Conservation (phyloP, 163 green algal genomes). For the Scenedesmus sp. region DNA sequence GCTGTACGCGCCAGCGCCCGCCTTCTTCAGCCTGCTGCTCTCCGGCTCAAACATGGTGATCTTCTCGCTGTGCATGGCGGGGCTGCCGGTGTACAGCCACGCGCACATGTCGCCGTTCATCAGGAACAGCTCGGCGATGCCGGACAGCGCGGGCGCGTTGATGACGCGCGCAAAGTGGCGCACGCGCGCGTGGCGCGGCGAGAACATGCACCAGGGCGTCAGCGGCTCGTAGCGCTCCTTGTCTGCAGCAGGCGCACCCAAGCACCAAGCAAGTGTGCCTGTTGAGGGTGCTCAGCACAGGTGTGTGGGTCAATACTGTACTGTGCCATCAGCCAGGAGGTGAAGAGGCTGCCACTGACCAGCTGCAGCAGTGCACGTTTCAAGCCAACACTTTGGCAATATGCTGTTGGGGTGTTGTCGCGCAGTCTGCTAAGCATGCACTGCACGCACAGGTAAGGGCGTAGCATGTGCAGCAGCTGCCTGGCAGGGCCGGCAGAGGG, state of each 20-base stretch:
- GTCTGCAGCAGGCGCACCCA: conserved; percentile 46
- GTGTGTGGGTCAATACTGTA: too few species aligned
- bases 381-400: too few species aligned
- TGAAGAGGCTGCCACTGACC: too few species aligned
- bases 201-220: conserved; percentile 74
- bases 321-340: too few species aligned
- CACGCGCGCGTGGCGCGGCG: conserved; percentile 35
- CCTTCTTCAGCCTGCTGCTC: conserved; percentile 66
- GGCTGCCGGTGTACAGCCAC: conserved; percentile 92
- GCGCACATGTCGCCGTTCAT: conserved; percentile 97
- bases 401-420: too few species aligned
- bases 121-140: conserved; percentile 85
- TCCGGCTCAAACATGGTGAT: conserved; percentile 79
- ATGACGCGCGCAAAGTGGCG: conserved; percentile 79
- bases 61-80: conserved; percentile 77
- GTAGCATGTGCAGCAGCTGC: not conserved
- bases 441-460: too few species aligned
- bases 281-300: too few species aligned
- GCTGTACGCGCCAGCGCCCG: conserved; percentile 64
- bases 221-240: conserved; percentile 66
- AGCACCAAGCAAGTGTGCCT: too few species aligned
- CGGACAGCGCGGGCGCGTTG: conserved; percentile 71
- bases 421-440: too few species aligned
- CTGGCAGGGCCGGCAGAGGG: too few species aligned
- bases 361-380: too few species aligned